Evolutionary conservation across 2,329 filamentous ascomycete species (phyloP).

Genomic region (Trichoderma gracile): DNA sequence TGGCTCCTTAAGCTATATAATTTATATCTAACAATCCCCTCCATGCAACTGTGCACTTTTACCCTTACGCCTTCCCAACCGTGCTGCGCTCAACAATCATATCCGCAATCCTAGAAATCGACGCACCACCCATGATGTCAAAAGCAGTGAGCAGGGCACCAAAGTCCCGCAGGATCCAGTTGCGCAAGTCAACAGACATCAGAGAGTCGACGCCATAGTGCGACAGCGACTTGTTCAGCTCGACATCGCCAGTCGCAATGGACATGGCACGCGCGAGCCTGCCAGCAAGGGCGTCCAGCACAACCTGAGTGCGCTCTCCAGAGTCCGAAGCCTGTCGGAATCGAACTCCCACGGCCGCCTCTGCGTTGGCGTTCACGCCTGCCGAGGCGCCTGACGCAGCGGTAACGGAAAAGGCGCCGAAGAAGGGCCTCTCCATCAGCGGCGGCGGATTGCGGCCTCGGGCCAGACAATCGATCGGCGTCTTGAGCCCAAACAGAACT

Average conservation of each 20-base stretch:
- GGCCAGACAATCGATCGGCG: not conserved
- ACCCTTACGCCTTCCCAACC: not conserved
- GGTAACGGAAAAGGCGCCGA: not conserved
- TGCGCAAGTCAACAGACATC: conserved; percentile 47
- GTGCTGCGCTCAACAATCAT: conserved; percentile 1
- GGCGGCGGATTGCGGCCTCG: not conserved
- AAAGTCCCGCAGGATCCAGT: conserved; percentile 43
- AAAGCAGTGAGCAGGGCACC: conserved; percentile 40
- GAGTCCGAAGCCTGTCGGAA: not conserved
- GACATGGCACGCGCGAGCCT: conserved; percentile 40
- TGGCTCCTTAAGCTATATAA: too few species aligned
- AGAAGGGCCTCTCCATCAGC: not conserved
- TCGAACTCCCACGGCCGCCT: not conserved
- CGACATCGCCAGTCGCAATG: conserved; percentile 33
- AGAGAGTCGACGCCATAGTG: conserved; percentile 38
- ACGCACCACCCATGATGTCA: conserved; percentile 37
- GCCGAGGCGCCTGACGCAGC: not conserved
- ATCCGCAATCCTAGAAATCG: conserved; percentile 2
- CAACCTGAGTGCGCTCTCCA: not conserved
- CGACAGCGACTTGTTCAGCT: conserved; percentile 29
- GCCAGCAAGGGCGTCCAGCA: conserved; percentile 30
- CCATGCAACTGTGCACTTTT: too few species aligned
- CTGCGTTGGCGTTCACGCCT: not conserved
- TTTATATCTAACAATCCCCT: too few species aligned
- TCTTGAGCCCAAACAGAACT: conserved; percentile 7